A percentile compares a stretch with the other conserved stretches of the same genome.
These are phyloP conservation scores for Debaryomyces subglobosus DNA, from an alignment of 1,139 yeast genomes.

Conservation along the genomic window DNA sequence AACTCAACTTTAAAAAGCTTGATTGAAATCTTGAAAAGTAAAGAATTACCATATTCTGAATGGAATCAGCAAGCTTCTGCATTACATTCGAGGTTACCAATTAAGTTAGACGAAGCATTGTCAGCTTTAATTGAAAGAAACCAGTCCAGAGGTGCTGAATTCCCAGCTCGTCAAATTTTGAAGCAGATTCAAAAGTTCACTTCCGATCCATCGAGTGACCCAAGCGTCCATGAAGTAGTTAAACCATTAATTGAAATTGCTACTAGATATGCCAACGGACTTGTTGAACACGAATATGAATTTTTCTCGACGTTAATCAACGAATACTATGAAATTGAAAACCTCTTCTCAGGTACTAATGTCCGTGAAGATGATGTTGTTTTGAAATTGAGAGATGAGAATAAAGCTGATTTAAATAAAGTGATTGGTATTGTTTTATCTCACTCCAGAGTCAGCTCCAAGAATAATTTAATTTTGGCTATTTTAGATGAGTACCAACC, in stretches of 20 bases:
- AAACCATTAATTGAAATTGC: constrained; percentile 78
- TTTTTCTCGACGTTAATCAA: constrained; percentile 71
- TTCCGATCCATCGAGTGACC: constrained; percentile 53
- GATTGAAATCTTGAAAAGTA: constrained; percentile 72
- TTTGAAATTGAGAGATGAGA: constrained; percentile 81
- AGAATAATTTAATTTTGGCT: constrained; percentile 86
- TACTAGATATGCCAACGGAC: constrained; percentile 69
- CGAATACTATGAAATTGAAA: constrained; percentile 78
- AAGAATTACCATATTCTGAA: constrained; percentile 87
- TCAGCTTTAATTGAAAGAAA: constrained; percentile 68
- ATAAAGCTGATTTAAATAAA: constrained; percentile 71
- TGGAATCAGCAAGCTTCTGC: constrained; percentile 90
- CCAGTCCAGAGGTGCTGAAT: constrained; percentile 71
- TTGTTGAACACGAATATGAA: constrained; percentile 79
- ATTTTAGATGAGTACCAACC: constrained; percentile 83
- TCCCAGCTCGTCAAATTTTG: constrained; percentile 86
- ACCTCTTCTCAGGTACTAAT: constrained; percentile 72
- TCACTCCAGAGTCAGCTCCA: constrained; percentile 91
- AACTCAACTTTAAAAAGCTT: constrained; percentile 74
- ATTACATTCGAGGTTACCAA: constrained; percentile 85
- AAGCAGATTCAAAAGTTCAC: constrained; percentile 60
- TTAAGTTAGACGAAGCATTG: constrained; percentile 70
- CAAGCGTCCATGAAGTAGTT: constrained; percentile 56
- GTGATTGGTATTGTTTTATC: constrained; percentile 79
- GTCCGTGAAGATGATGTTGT: constrained; percentile 86